Percentiles rank a stretch among this genome's conserved stretches.
These are phyloP conservation scores for Aethionema arabicum DNA, from an alignment of 345 rosid species.

Conservation along the genomic window DNA sequence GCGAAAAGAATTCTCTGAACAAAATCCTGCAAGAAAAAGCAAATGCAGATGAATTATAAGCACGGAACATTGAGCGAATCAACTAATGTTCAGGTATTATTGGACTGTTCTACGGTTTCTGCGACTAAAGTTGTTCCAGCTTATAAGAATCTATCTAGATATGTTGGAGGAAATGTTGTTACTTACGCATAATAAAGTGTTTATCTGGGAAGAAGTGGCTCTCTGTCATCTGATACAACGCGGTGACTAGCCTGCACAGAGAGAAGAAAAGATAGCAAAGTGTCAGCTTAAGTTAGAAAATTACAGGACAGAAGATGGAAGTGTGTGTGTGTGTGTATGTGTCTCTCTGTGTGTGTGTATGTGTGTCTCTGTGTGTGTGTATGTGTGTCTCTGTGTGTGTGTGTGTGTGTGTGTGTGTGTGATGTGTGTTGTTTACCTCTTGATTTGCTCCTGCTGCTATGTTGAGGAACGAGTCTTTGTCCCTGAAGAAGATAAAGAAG, in stretches of 20 bases:
- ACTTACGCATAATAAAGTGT: conserved; percentile 14
- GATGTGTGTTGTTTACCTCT: conserved; percentile 58
- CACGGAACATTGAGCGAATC: neutral
- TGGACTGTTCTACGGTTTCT: neutral
- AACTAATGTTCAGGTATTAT: neutral
- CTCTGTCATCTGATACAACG: conserved; percentile 31
- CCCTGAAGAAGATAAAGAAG: conserved; percentile 45
- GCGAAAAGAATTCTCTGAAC: conserved; percentile 31
- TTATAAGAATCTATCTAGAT: neutral
- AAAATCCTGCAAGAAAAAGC: conserved; percentile 30
- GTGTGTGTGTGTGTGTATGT: neutral
- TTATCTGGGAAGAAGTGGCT: conserved; percentile 42
- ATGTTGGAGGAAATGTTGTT: neutral
- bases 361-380: neutral
- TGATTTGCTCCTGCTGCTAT: conserved; percentile 91
- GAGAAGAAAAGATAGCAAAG: conserved; percentile 1
- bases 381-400: neutral
- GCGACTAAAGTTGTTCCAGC: neutral
- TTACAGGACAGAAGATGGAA: neutral
- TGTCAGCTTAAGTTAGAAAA: neutral
- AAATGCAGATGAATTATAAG: neutral
- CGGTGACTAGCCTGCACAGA: conserved; percentile 36
- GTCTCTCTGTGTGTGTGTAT: neutral
- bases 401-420: neutral
- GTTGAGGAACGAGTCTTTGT: conserved; percentile 71